These are phyloP conservation scores for Phaeosphaeria sp. DNA, from an alignment of 2,329 filamentous ascomycete genomes.

Conservation along the genomic window DNA sequence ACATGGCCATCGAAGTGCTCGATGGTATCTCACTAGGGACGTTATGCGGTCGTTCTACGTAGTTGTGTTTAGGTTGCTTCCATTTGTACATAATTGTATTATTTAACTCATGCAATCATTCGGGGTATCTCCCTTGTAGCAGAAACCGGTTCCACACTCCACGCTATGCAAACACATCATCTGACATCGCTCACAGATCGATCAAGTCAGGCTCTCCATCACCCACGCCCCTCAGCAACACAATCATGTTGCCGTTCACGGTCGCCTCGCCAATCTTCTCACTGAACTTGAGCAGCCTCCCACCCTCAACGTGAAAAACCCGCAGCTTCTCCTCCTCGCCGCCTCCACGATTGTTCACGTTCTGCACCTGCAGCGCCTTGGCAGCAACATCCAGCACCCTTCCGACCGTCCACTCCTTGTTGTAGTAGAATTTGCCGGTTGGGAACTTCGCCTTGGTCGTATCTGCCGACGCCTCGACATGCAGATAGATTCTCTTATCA, in stretches of 20 bases:
- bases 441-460: conserved; percentile 85
- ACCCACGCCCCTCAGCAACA: conserved; percentile 85
- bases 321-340: conserved; percentile 81
- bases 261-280: conserved; percentile 80
- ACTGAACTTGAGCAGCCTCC: conserved; percentile 82
- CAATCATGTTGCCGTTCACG: conserved; percentile 86
- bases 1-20: neutral
- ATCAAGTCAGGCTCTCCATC: conserved; percentile 76
- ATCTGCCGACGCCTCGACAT: conserved; percentile 87
- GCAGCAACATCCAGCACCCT: conserved; percentile 80
- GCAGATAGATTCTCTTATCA: conserved; percentile 88
- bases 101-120: no score
- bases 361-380: conserved; percentile 77
- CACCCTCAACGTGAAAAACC: conserved; percentile 92
- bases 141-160: conserved; percentile 1
- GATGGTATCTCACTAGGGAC: neutral
- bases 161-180: neutral
- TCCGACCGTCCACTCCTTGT: conserved; percentile 84
- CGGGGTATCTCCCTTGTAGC: neutral
- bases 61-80: neutral
- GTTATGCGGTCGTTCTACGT: neutral
- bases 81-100: no score
- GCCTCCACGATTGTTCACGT: conserved; percentile 79
- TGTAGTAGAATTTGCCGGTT: conserved; percentile 61
- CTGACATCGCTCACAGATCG: conserved; percentile 50